Percentiles rank a stretch among this genome's conserved stretches.
These are phyloP conservation scores for Tolypocladium nubicola DNA, from an alignment of 2,329 filamentous ascomycete genomes.

Conservation along the genomic window DNA sequence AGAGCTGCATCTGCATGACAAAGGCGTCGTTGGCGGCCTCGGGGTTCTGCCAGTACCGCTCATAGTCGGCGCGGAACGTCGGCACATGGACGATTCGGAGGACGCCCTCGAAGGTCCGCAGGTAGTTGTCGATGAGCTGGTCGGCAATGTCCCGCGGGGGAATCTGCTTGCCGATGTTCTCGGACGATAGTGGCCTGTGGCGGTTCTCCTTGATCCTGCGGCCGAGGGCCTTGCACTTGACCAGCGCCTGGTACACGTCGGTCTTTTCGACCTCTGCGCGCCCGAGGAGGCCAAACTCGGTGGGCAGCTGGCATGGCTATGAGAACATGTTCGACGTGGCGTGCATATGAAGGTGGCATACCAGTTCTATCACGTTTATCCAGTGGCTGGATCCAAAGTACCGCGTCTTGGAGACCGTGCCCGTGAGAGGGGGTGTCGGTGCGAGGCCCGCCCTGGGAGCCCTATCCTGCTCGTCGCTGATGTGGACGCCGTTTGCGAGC, in stretches of 20 bases:
- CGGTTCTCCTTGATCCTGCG: conserved; percentile 31
- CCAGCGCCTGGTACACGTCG: conserved; percentile 20
- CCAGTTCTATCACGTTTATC: conserved; percentile 32
- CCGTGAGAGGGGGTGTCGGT: conserved; percentile 13
- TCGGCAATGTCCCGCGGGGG: conserved; percentile 32
- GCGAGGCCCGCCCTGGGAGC: conserved; percentile 1
- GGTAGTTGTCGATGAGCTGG: conserved; percentile 39
- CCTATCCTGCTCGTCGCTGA: conserved; percentile 9
- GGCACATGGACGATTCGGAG: conserved; percentile 48
- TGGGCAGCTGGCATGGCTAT: conserved; percentile 14
- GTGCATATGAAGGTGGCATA: conserved; percentile 13
- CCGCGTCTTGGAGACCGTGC: conserved; percentile 30
- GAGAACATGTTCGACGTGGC: background rate
- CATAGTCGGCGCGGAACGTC: conserved; percentile 44
- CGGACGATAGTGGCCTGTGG: conserved; percentile 20
- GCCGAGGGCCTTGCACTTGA: conserved; percentile 29
- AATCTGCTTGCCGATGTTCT: conserved; percentile 27
- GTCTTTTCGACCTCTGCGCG: conserved; percentile 14
- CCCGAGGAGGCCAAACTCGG: conserved; percentile 15
- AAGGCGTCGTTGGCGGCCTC: conserved; percentile 29
- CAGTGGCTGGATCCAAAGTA: conserved; percentile 41
- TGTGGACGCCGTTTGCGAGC: conserved; percentile 18
- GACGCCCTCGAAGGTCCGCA: conserved; percentile 45
- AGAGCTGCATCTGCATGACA: conserved; percentile 41
- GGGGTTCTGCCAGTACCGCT: conserved; percentile 34